phyloP scores from a whole-genome alignment of 352 stramenopile species.

The Thalassiosira exigua region DNA sequence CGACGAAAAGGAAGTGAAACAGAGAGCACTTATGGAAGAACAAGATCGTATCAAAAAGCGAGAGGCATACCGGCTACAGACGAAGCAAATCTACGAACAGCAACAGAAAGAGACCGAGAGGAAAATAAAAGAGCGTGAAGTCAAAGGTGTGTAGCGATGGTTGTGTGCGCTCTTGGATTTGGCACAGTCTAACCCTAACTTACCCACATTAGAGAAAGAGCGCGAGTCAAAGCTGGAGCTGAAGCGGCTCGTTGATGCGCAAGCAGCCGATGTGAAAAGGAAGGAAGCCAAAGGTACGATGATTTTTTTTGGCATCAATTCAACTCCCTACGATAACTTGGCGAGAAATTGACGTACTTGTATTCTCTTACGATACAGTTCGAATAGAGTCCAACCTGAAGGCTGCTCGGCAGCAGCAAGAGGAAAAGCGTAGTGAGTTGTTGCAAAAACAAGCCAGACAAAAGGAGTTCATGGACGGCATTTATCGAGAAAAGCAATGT shows the following conservation, averaged over 20 bases:
- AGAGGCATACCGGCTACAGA: constrained; percentile 23
- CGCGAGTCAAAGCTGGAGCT: constrained; percentile 42
- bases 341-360: too few species aligned
- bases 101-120: constrained; percentile 42
- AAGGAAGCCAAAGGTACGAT: constrained; percentile 19
- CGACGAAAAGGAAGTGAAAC: constrained; percentile 40
- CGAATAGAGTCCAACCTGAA: constrained; percentile 41
- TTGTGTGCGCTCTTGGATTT: too few species aligned
- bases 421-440: constrained; percentile 23
- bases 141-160: constrained; percentile 32
- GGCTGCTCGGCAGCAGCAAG: constrained; percentile 11
- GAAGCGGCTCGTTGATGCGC: constrained; percentile 53
- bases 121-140: constrained; percentile 39
- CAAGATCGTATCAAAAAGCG: constrained; percentile 31
- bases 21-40: constrained; percentile 24
- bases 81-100: constrained; percentile 32
- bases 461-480: constrained; percentile 34
- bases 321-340: too few species aligned
- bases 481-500: constrained; percentile 22
- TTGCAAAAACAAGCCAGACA: constrained; percentile 39
- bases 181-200: constrained; percentile 1
- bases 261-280: constrained; percentile 35
- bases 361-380: too few species aligned
- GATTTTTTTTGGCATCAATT: too few species aligned
- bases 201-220: constrained; percentile 33